Evolutionary conservation across 305 asterid species (phyloP), one percentile per base, ranked within the genome.

Genomic region (Solanum aculeatissimum): DNA sequence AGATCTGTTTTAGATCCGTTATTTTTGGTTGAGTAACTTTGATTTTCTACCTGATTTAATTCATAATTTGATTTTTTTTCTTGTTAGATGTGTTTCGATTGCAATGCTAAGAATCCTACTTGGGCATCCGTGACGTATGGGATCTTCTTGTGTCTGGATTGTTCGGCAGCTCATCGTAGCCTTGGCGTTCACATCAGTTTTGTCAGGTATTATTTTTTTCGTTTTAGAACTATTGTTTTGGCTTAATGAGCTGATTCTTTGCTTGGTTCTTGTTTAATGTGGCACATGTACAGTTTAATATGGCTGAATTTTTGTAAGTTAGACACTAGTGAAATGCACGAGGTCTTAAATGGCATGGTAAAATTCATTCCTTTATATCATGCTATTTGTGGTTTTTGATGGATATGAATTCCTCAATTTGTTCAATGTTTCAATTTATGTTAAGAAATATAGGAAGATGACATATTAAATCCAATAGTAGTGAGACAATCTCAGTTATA

Each of bases 81-180:
- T 35, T 10, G 38, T 58, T 85, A 94, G 98, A 92, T 91, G 95
- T 94, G 98, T 83, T 93, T 94, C 87, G 98, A 94, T 85, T 94
- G 98, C 92, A 93, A 93, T 82, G 94, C 98, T 38, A 94, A 91
- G 89, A 94, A 90, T 84, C 97, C 97, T 51, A 91, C 93, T 19
- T 94, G 98, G 98, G 95, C 98, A 66, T 94, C 98, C 47, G 94
- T 94, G 68, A 89, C 98, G 38, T 94, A 91, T 84, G 98, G 98
- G 85, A 92, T 94, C 88, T 94, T 89, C 88, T 89, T 94, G 78
- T 94, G 98, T 86, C 92, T 94, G 75, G 98, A 94, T 91, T 94
- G 98, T 84, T 94, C 98, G 7, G 97, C 97, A 16, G 89, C 81
- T 58, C 98, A 94, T 87, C 93, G 97, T 32, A 94, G 93, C 89